Evolutionary conservation across 2,329 filamentous ascomycete species (phyloP).

Genomic region (Colletotrichum karsti): DNA sequence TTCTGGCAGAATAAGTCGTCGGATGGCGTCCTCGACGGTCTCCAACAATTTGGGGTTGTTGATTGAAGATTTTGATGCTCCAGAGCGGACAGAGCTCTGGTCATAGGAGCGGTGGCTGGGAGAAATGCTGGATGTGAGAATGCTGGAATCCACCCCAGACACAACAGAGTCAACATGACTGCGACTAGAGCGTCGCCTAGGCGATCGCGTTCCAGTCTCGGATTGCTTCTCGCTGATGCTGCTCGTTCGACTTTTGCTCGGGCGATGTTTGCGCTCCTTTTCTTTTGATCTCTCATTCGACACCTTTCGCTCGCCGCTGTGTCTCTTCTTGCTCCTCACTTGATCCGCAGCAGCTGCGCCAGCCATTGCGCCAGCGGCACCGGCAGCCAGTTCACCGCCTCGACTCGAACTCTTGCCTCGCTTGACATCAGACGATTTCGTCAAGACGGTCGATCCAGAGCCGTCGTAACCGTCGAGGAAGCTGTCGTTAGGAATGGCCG

Average conservation of each 20-base stretch:
- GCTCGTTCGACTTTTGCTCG: conserved; percentile 59
- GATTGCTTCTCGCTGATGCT: conserved; percentile 56
- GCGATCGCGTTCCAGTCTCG: conserved; percentile 52
- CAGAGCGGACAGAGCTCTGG: conserved; percentile 60
- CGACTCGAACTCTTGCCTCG: conserved; percentile 53
- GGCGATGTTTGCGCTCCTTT: conserved; percentile 59
- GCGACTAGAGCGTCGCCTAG: conserved; percentile 60
- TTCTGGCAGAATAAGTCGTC: conserved; percentile 88
- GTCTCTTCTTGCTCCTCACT: conserved; percentile 51
- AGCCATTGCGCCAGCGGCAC: conserved; percentile 46
- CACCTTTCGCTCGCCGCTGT: conserved; percentile 49
- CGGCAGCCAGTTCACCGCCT: conserved; percentile 46
- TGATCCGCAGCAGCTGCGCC: conserved; percentile 51
- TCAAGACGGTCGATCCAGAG: conserved; percentile 52
- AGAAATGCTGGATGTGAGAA: conserved; percentile 61
- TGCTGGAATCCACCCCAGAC: conserved; percentile 62
- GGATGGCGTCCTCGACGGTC: conserved; percentile 93
- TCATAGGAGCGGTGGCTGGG: conserved; percentile 65
- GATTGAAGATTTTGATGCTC: conserved; percentile 73
- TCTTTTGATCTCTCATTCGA: conserved; percentile 51
- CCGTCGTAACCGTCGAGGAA: conserved; percentile 60
- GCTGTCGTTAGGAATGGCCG: conserved; percentile 72
- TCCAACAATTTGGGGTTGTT: conserved; percentile 92
- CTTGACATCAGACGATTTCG: conserved; percentile 42
- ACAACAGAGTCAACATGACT: conserved; percentile 61